Evolutionary conservation across 1,284 basidiomycete species (phyloP).

Genomic region (Papiliotrema laurentii): DNA sequence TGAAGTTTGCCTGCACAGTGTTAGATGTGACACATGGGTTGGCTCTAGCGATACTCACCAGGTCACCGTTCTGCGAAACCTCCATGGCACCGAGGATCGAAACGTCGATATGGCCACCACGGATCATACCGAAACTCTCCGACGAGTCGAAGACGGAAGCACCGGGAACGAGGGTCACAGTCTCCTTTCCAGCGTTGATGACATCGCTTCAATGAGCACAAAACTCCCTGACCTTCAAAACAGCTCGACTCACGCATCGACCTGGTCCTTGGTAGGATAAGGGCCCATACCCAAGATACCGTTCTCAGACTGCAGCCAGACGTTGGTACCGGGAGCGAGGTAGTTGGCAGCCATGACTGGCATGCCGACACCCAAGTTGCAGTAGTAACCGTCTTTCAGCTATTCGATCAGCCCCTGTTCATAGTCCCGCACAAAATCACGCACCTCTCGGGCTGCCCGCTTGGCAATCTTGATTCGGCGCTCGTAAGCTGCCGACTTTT

Average conservation of each 20-base stretch:
- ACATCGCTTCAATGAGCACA: conserved; percentile 60
- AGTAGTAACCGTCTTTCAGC: conserved; percentile 68
- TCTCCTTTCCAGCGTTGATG: conserved; percentile 96
- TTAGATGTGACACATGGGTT: background rate
- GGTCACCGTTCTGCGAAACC: conserved; percentile 86
- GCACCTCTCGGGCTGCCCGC: conserved; percentile 77
- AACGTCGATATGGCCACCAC: conserved; percentile 91
- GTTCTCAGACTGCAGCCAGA: conserved; percentile 93
- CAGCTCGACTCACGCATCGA: conserved; percentile 71
- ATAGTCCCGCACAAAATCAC: too few species aligned
- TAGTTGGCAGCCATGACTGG: conserved; percentile 88
- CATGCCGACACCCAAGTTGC: conserved; percentile 74
- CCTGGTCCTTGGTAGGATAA: conserved; percentile 76
- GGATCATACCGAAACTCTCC: conserved; percentile 80
- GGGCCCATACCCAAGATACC: conserved; percentile 94
- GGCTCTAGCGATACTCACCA: conserved; percentile 50
- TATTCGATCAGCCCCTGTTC: background rate
- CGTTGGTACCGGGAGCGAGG: conserved; percentile 69
- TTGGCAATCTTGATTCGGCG: conserved; percentile 71
- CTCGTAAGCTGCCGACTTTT: conserved; percentile 51
- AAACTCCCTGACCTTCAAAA: background rate
- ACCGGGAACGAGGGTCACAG: conserved; percentile 84
- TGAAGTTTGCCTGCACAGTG: conserved; percentile 67
- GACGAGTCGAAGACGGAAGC: conserved; percentile 73
- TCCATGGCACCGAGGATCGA: conserved; percentile 89